Base-by-base conservation (phyloP, 2,329 filamentous ascomycete genomes). In the Xylaria sp. region DNA sequence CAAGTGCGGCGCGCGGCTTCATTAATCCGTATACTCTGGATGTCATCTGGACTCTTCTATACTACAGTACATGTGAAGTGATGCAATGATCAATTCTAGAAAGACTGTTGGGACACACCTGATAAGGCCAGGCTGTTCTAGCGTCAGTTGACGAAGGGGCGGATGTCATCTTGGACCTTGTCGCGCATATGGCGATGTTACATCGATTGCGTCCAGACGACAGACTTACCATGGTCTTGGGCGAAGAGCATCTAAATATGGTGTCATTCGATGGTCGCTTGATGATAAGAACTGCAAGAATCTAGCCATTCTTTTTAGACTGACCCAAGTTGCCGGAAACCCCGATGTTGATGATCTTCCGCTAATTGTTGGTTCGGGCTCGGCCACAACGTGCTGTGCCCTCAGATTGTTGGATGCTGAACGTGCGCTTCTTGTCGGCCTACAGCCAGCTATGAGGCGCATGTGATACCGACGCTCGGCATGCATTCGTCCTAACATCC, bases 301-400 rank as follows among this genome's bases (percentile, higher is more conserved):
- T 23, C 41, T 54, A 52, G 10, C 46, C 1, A 50, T 8, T 34
- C 60, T 34, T 51, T 34, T 37, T 57, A 61, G 63, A 44, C 55
- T 51, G 56, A 52, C 34, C 55, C 64, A 32, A 60, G 34, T 63
- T 64, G 48, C 57, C 58, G 52, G 66, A 56, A 63, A 55, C 37
- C 41, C 41, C 39, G 52, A n/a, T 10, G 7, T 23, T 2, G n/a
- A 28, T 3, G 20, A 25, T n/a, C n/a, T 39, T 18, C 15, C 15
- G 55, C 20, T 18, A 44, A 25, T 12, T 28, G 13, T 44, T 58
- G 10, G 55, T 41, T 12, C 12, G 12, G 20, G 1, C 20, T 9
- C 20, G 5, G 32, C 20, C 10, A 37, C 9, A 37, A 37, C n/a
- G 7, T 71, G 51, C 18, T 65, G 60, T 18, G 25, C 1, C 20